phyloP scores from a whole-genome alignment of 805 yeast genomes.

The Wickerhamiella kurtzmanii region DNA sequence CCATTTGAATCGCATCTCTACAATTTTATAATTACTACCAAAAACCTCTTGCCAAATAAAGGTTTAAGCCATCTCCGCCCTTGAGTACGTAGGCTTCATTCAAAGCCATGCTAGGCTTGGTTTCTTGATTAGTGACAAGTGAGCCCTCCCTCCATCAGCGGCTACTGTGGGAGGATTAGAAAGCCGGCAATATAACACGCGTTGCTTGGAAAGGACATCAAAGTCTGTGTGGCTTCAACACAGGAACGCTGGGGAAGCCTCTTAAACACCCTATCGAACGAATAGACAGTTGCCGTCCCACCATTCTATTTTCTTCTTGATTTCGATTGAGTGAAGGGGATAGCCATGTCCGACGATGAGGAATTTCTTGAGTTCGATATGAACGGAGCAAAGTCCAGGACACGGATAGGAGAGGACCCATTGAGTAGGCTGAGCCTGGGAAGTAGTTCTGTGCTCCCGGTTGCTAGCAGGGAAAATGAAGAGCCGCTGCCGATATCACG shows the following conservation, averaged over 20 bases:
- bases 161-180: neutral
- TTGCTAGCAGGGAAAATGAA: neutral
- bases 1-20: no score
- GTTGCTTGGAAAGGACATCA: neutral
- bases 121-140: no score
- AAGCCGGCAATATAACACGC: neutral
- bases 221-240: neutral
- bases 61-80: no score
- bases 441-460: neutral
- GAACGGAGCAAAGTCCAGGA: slow-evolving; percentile 14
- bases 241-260: no score
- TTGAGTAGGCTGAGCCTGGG: neutral
- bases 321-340: neutral
- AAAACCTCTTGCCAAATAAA: no score
- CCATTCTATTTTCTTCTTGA: neutral
- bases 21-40: no score
- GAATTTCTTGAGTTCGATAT: slow-evolving; percentile 29
- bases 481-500: neutral
- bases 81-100: no score
- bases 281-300: no score
- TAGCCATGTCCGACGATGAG: slow-evolving; percentile 17
- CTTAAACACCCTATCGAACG: no score
- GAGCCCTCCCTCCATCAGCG: neutral
- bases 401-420: slow-evolving; percentile 3
- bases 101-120: no score